A percentile compares a stretch with the other conserved stretches of the same genome.
These are phyloP conservation scores for Xerocomus spinulosus DNA, from an alignment of 768 basidiomycete genomes.

Conservation along the genomic window DNA sequence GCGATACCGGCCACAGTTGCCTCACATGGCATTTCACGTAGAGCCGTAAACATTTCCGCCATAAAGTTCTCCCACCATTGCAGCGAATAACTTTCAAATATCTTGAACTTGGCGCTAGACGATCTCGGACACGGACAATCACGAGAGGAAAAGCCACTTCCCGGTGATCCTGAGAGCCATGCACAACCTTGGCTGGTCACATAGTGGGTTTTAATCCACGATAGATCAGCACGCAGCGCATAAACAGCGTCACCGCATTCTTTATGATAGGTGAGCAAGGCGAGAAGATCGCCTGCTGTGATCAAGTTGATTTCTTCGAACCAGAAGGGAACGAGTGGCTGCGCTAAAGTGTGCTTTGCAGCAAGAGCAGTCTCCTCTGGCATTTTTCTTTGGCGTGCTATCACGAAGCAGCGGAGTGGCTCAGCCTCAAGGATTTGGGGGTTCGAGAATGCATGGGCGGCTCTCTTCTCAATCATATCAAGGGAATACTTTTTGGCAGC, in stretches of 20 bases:
- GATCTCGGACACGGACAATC: too few relatives aligned
- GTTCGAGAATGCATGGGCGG: constrained; percentile 18
- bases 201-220: constrained; percentile 13
- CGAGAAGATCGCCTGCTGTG: constrained; percentile 23
- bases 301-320: constrained; percentile 27
- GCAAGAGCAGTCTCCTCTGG: constrained; percentile 24
- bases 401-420: constrained; percentile 30
- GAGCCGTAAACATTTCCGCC: constrained; percentile 5
- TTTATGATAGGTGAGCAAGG: constrained; percentile 20
- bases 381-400: constrained; percentile 25
- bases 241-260: constrained; percentile 11
- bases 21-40: constrained; percentile 19
- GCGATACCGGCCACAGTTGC: background rate
- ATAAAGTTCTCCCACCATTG: constrained; percentile 24
- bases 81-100: background rate
- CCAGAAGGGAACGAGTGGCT: constrained; percentile 19
- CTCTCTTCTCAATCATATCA: constrained; percentile 11
- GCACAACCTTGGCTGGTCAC: background rate
- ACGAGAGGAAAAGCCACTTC: too few relatives aligned
- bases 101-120: background rate
- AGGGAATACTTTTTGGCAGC: constrained; percentile 18
- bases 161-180: too few relatives aligned
- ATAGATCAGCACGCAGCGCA: background rate
- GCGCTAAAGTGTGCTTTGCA: constrained; percentile 25
- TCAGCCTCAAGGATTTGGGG: constrained; percentile 16